Evolutionary conservation across 2,329 filamentous ascomycete species (phyloP), one percentile per base, ranked within the genome.

Genomic region (Colletotrichum orbiculare): DNA sequence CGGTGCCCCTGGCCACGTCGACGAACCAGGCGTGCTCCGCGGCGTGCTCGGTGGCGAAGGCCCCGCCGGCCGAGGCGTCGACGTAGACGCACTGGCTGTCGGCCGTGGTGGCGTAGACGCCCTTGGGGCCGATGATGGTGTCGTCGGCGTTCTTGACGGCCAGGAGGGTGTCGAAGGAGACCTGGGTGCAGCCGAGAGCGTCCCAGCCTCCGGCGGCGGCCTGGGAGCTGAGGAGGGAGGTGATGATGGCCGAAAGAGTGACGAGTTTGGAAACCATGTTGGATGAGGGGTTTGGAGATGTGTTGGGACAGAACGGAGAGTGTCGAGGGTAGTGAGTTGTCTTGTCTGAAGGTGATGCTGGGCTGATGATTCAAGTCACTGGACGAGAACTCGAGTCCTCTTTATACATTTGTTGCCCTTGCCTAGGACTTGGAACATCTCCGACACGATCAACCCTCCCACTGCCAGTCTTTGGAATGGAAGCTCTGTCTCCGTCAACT

Each of bases 61-160:
- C 47, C 13, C 47, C 37, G 7, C 47, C 47, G 12, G 47, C 25
- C 2, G 47, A 50, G 13, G 47, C 47, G 34, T 50, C 47, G 13
- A 50, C 47, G 47, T 37, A 50, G 47, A 50, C 47, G 13, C 47
- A 50, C 34, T 50, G 47, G 47, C 13, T 9, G 47, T 50, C 47
- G 34, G 15, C 12, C 10, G 47, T 50, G 11, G 47, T 50, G 25
- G 47, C 47, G 47, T 50, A 50, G 33, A 50, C 25, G 8, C 47
- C 47, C 4, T 50, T 35, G 34, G 47, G 47, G 4, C 47, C 47
- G 13, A 37, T 3, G 34, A n/a, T 2, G 8, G 47, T 12, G 13
- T n/a, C 6, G 4, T 11, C 47, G 25, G 11, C 47, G 33, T 11
- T 50, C 47, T 50, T 50, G 12, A 50, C 47, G 47, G 47, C 25